Base-by-base conservation (phyloP, 306 rosid species). In the Lathyrus sativus region DNA sequence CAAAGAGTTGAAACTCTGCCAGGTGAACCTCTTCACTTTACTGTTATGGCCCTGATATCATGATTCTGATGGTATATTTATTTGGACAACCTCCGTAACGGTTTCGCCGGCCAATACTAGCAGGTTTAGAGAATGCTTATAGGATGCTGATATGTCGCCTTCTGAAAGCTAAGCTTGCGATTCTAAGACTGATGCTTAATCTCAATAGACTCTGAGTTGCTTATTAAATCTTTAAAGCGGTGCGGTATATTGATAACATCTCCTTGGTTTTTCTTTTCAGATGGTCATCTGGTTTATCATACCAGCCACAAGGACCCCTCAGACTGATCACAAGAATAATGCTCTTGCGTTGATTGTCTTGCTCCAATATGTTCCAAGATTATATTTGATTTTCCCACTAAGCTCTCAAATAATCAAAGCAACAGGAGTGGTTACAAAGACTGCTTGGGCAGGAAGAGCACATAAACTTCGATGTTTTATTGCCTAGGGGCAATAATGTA, bases 401-500 rank as follows among this genome's bases (percentile, higher is more conserved):
- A 90, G 99, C 78, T 82, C 90, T 37, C 90, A 93, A 79, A 79
- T 93, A 77, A 81, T 93, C 64, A 93, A 88, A 81, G 99, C 99
- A 76, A 90, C 96, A 37, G 99, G 99, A 79, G 84, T 90, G 76
- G 97, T 93, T 55, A 93, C 97, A n/a, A 93, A 90, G 80, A 93
- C 97, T 72, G 99, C 99, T 48, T 93, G 97, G 96, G 99, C 97
- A 29, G 99, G 99, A 45, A n/a, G n/a, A n/a, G n/a, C n/a, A n/a
- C n/a, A n/a, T n/a, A n/a, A n/a, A n/a, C n/a, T n/a, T n/a, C n/a
- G n/a, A n/a, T n/a, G n/a, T n/a, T n/a, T n/a, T n/a, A n/a, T n/a
- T n/a, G n/a, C n/a, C n/a, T n/a, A n/a, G n/a, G n/a, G n/a, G n/a
- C n/a, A n/a, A n/a, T n/a, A n/a, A n/a, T n/a, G n/a, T n/a, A n/a